phyloP scores from a whole-genome alignment of 371 early-diverging fungal genomes.

The Rhizopus sp. region DNA sequence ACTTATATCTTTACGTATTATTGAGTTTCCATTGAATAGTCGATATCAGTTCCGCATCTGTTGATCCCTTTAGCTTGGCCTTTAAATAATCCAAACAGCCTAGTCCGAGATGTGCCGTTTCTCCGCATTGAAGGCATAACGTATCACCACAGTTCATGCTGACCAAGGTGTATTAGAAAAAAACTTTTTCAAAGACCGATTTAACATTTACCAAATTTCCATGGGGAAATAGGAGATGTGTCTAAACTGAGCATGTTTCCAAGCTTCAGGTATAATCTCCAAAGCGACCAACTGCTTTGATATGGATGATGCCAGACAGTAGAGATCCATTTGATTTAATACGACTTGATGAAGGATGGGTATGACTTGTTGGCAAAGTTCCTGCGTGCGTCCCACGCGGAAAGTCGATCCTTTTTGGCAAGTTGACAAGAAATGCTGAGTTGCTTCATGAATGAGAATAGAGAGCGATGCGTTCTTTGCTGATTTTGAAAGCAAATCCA shows the following conservation, averaged over 20 bases:
- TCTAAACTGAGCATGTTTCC: conserved; percentile 74
- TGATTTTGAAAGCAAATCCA: conserved; percentile 16
- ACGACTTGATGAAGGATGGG: conserved; percentile 25
- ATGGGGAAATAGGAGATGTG: conserved; percentile 63
- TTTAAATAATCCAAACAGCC: conserved; percentile 51
- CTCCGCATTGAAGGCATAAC: conserved; percentile 60
- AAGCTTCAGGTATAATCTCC: conserved; percentile 62
- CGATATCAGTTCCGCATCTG: conserved; percentile 29
- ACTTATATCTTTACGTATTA: conserved; percentile 35
- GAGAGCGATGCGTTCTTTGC: neutral
- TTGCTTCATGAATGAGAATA: conserved; percentile 2
- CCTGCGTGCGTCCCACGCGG: conserved; percentile 37
- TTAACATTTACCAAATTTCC: conserved; percentile 51
- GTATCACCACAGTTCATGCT: conserved; percentile 31
- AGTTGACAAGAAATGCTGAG: conserved; percentile 16
- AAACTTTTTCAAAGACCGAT: neutral
- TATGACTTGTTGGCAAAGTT: conserved; percentile 40
- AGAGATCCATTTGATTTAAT: conserved; percentile 17
- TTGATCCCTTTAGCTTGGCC: conserved; percentile 12
- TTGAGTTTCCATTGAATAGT: conserved; percentile 54
- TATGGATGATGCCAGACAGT: conserved; percentile 26
- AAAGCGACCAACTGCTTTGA: conserved; percentile 52
- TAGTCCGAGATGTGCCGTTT: conserved; percentile 33
- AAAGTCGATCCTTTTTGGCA: conserved; percentile 33
- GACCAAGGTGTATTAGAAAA: conserved; percentile 8